These are phyloP conservation scores for Fusarium citri DNA, from an alignment of 2,329 filamentous ascomycete genomes.

Conservation along the genomic window DNA sequence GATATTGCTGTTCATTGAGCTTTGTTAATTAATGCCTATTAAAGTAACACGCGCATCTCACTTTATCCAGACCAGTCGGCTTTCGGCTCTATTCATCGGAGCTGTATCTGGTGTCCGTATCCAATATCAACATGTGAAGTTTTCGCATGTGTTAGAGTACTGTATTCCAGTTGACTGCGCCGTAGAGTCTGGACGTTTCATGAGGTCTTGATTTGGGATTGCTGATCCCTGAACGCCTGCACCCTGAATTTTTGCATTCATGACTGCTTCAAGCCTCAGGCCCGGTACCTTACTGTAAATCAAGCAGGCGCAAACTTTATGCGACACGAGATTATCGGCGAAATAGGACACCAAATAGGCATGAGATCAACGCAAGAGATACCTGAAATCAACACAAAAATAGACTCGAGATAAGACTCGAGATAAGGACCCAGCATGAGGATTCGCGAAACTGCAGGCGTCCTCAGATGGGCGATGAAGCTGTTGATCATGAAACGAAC, in stretches of 20 bases:
- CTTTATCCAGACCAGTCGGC: constrained; percentile 35
- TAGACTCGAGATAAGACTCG: background rate
- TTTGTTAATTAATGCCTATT: constrained; percentile 13
- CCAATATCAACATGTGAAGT: constrained; percentile 21
- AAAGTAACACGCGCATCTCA: constrained; percentile 7
- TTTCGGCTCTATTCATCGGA: constrained; percentile 26
- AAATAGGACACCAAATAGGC: background rate
- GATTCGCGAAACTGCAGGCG: background rate
- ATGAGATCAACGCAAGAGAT: background rate
- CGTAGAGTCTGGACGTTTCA: background rate
- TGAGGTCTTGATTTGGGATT: background rate
- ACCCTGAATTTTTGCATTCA: background rate
- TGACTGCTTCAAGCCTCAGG: background rate
- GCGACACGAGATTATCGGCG: background rate
- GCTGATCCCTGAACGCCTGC: background rate
- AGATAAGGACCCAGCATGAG: background rate
- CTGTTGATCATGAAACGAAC: background rate
- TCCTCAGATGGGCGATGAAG: background rate
- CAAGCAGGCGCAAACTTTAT: background rate
- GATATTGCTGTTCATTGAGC: constrained; percentile 19
- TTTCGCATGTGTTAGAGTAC: constrained; percentile 1
- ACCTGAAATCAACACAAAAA: background rate
- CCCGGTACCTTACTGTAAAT: background rate
- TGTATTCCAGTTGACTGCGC: background rate
- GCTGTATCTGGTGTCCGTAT: constrained; percentile 21